Conservation (phyloP, 371 early-diverging fungal species). For the Capillidium rhysosporum region DNA sequence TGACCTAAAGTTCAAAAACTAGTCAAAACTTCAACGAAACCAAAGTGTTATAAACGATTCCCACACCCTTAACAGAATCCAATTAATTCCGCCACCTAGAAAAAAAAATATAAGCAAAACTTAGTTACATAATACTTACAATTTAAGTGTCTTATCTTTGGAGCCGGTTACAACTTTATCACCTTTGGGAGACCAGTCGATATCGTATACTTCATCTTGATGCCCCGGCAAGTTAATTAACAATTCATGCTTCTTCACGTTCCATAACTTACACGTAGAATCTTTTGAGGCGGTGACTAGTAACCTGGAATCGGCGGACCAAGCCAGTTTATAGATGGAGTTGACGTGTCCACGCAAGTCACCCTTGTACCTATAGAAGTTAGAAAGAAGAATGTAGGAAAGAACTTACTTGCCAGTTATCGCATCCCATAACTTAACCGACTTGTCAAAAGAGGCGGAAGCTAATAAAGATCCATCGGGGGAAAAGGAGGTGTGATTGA, state of each 20-base stretch:
- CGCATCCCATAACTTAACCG: slow-evolving; percentile 95
- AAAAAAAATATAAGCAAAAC: no score
- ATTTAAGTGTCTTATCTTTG: slow-evolving; percentile 75
- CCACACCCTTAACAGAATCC: no score
- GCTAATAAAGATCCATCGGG: slow-evolving; percentile 87
- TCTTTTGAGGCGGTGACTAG: slow-evolving; percentile 81
- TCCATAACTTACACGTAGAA: slow-evolving; percentile 87
- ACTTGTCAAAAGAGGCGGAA: slow-evolving; percentile 94
- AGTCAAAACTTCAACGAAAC: no score
- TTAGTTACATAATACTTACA: slow-evolving; percentile 14
- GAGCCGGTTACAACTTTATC: slow-evolving; percentile 85
- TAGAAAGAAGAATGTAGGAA: neutral
- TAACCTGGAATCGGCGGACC: slow-evolving; percentile 81
- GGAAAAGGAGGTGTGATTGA: slow-evolving; percentile 83
- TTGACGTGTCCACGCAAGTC: slow-evolving; percentile 87
- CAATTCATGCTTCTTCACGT: slow-evolving; percentile 63
- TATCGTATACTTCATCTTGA: slow-evolving; percentile 86
- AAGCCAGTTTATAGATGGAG: slow-evolving; percentile 85
- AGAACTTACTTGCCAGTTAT: slow-evolving; percentile 53
- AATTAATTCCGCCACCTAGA: no score
- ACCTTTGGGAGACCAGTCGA: slow-evolving; percentile 88
- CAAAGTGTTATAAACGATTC: no score
- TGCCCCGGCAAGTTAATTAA: slow-evolving; percentile 90
- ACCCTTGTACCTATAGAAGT: slow-evolving; percentile 38
- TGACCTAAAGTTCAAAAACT: no score